phyloP scores from a whole-genome alignment of 805 yeast species.

The Lipomyces anomalus region DNA sequence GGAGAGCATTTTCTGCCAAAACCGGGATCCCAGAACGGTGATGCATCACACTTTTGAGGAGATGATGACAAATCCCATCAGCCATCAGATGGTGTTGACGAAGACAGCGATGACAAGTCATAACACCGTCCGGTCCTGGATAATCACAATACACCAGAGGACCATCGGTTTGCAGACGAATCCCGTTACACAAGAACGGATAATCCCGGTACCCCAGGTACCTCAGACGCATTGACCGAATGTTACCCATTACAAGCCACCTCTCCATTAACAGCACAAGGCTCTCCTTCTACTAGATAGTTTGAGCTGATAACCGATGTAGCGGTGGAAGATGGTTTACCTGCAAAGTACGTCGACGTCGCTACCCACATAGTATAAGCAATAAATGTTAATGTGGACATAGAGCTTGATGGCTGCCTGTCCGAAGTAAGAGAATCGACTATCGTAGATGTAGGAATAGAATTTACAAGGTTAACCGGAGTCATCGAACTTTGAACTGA shows the following conservation, averaged over 20 bases:
- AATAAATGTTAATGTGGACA: slow-evolving; percentile 4
- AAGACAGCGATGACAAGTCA: slow-evolving; percentile 30
- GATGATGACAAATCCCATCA: slow-evolving; percentile 40
- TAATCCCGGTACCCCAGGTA: slow-evolving; percentile 30
- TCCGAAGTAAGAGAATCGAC: too few species aligned
- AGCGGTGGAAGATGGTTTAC: slow-evolving; percentile 1
- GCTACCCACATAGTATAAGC: slow-evolving; percentile 7
- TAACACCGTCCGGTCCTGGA: slow-evolving; percentile 29
- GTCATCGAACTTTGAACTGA: too few species aligned
- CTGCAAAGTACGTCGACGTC: slow-evolving; percentile 2
- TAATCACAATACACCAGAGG: slow-evolving; percentile 28
- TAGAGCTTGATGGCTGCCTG: too few species aligned
- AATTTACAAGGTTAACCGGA: too few species aligned
- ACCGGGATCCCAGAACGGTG: slow-evolving; percentile 8
- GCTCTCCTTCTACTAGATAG: slow-evolving; percentile 22
- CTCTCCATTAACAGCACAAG: slow-evolving; percentile 29
- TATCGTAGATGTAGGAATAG: too few species aligned
- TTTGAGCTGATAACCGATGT: too few species aligned
- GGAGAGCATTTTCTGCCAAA: slow-evolving; percentile 15
- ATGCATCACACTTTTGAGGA: slow-evolving; percentile 36
- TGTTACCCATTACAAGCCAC: slow-evolving; percentile 27
- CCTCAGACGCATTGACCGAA: slow-evolving; percentile 29
- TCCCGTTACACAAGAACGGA: slow-evolving; percentile 31
- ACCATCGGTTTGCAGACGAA: slow-evolving; percentile 27
- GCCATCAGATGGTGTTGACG: slow-evolving; percentile 41